Conservation (phyloP, 495 filamentous ascomycete species). For the Chaetomium fimeti region DNA sequence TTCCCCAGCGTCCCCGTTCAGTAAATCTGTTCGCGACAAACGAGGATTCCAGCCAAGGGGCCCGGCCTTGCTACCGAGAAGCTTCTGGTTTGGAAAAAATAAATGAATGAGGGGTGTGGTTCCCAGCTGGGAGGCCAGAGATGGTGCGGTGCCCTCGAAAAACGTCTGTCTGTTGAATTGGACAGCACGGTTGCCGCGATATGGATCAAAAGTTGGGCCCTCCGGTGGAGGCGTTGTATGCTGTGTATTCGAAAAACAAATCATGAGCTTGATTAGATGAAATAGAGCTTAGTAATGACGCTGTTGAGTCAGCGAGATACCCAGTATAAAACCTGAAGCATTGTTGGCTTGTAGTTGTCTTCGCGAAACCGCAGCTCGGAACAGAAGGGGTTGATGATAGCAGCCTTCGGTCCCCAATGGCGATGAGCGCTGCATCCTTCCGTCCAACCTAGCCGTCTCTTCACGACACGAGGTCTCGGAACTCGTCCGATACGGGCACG, state of each 20-base stretch:
- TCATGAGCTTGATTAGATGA: not conserved
- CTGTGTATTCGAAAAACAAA: not conserved
- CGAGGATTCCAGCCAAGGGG: too few relatives aligned
- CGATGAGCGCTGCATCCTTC: not conserved
- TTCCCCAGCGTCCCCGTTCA: conserved; percentile 44
- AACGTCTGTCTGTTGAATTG: not conserved
- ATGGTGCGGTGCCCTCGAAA: not conserved
- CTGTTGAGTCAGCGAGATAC: not conserved
- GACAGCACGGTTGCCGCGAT: not conserved
- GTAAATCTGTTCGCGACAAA: conserved; percentile 23
- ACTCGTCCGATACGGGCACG: too few relatives aligned
- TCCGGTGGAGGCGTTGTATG: not conserved
- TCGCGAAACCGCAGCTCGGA: not conserved
- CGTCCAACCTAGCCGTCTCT: too few relatives aligned
- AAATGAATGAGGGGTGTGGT: not conserved
- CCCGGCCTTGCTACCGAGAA: not conserved
- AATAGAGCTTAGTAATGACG: not conserved
- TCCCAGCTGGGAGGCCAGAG: not conserved
- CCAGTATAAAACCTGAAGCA: not conserved
- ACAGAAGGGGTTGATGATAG: not conserved
- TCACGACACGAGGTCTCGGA: too few relatives aligned
- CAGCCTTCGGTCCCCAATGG: too few relatives aligned
- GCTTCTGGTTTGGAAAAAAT: too few relatives aligned
- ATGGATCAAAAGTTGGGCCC: not conserved
- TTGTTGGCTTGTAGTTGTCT: not conserved